These are phyloP conservation scores for Leptomonas pyrrhocoris DNA, from an alignment of 208 protist genomes.

Conservation along the genomic window DNA sequence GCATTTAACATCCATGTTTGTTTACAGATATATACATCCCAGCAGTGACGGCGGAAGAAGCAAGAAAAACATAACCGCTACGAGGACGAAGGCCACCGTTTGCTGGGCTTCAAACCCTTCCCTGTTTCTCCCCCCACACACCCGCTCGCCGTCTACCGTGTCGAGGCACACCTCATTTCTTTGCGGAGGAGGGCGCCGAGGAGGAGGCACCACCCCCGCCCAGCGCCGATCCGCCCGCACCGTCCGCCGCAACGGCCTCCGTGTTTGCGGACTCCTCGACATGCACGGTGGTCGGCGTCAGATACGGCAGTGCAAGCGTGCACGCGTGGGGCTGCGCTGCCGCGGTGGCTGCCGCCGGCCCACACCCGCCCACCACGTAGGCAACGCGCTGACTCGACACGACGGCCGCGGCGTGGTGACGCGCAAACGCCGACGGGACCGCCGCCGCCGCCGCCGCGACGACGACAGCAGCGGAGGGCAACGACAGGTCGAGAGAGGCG, in stretches of 20 bases:
- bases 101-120: too few relatives aligned
- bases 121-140: too few relatives aligned
- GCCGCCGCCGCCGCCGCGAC: not conserved
- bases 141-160: too few relatives aligned
- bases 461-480: not conserved
- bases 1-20: too few relatives aligned
- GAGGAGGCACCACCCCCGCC: not conserved
- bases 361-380: conserved; percentile 57
- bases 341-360: not conserved
- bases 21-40: too few relatives aligned
- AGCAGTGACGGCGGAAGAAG: too few relatives aligned
- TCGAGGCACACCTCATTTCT: not conserved
- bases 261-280: not conserved
- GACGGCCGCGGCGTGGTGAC: conserved; percentile 46
- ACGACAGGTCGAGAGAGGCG: too few relatives aligned
- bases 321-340: conserved; percentile 15
- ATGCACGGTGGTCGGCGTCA: conserved; percentile 17
- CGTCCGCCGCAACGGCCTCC: not conserved
- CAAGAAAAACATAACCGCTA: too few relatives aligned
- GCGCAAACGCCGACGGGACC: conserved; percentile 11
- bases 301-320: conserved; percentile 20
- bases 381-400: conserved; percentile 43
- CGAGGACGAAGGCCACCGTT: too few relatives aligned
- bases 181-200: not conserved
- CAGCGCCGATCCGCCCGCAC: not conserved